Evolutionary conservation across 2,329 filamentous ascomycete genomes (phyloP).

Genomic region (Madurella fahalii): DNA sequence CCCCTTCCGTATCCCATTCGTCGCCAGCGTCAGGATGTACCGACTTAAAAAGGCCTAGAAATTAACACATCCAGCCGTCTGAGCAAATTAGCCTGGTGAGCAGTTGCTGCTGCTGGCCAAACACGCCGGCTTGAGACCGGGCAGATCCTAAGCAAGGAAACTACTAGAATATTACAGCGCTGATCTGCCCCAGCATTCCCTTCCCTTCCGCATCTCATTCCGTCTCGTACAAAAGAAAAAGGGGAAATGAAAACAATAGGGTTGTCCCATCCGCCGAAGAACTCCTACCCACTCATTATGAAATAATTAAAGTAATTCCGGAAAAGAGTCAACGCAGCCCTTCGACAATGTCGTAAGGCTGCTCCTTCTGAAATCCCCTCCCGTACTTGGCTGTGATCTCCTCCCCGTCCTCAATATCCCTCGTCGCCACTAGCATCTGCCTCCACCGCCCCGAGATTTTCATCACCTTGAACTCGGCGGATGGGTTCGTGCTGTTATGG

Average conservation of each 20-base stretch:
- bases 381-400: slow-evolving; percentile 26
- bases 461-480: slow-evolving; percentile 17
- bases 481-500: slow-evolving; percentile 16
- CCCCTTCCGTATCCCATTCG: no score
- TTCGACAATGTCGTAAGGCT: slow-evolving; percentile 21
- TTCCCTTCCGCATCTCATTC: background rate
- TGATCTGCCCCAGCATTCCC: background rate
- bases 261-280: background rate
- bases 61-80: no score
- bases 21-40: no score
- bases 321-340: slow-evolving; percentile 12
- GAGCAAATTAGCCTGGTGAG: no score
- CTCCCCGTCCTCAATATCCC: slow-evolving; percentile 22
- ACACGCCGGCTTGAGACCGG: no score
- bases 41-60: no score
- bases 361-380: slow-evolving; percentile 16
- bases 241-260: background rate
- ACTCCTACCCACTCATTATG: background rate
- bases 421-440: slow-evolving; percentile 19
- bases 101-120: no score
- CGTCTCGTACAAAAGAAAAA: background rate
- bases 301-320: background rate
- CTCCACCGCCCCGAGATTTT: slow-evolving; percentile 24
- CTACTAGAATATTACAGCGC: background rate
- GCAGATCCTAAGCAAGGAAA: no score